Conservation (phyloP, 768 basidiomycete species). For the Amanita fuliginea region DNA sequence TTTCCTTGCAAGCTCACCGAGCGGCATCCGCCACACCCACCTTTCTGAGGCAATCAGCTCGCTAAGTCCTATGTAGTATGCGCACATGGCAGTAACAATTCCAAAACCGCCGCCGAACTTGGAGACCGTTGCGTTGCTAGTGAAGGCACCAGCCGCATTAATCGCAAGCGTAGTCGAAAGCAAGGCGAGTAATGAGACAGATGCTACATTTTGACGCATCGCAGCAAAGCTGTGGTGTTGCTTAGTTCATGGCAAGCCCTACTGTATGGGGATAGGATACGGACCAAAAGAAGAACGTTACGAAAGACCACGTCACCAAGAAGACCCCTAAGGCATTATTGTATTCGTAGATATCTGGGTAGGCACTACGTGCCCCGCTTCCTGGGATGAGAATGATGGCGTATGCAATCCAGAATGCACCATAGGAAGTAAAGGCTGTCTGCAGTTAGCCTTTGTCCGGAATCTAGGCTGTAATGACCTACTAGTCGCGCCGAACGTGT, state of each 20-base stretch:
- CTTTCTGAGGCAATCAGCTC: slow-evolving; percentile 31
- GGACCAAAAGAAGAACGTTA: slow-evolving; percentile 45
- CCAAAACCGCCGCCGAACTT: slow-evolving; percentile 37
- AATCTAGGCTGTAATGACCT: slow-evolving; percentile 11
- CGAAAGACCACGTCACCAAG: slow-evolving; percentile 46
- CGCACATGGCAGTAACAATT: slow-evolving; percentile 33
- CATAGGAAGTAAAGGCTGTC: slow-evolving; percentile 55
- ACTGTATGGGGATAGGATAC: slow-evolving; percentile 5
- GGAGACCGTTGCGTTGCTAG: slow-evolving; percentile 14
- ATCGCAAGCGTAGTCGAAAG: slow-evolving; percentile 29
- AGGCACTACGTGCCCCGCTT: slow-evolving; percentile 39
- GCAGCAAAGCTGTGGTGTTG: slow-evolving; percentile 11
- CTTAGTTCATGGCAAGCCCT: too few species aligned
- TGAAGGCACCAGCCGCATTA: slow-evolving; percentile 28
- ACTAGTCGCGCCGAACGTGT: slow-evolving; percentile 52
- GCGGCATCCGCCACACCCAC: slow-evolving; percentile 25
- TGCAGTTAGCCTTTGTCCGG: background rate
- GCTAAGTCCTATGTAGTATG: slow-evolving; percentile 35
- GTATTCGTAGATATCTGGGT: slow-evolving; percentile 22
- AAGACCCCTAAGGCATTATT: slow-evolving; percentile 43
- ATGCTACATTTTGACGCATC: slow-evolving; percentile 19
- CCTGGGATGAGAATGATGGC: slow-evolving; percentile 47
- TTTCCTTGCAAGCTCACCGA: slow-evolving; percentile 18
- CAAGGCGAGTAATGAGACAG: slow-evolving; percentile 25
- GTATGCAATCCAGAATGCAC: slow-evolving; percentile 63